phyloP scores from a whole-genome alignment of 2,329 filamentous ascomycete species.

The Penicillium sp. region DNA sequence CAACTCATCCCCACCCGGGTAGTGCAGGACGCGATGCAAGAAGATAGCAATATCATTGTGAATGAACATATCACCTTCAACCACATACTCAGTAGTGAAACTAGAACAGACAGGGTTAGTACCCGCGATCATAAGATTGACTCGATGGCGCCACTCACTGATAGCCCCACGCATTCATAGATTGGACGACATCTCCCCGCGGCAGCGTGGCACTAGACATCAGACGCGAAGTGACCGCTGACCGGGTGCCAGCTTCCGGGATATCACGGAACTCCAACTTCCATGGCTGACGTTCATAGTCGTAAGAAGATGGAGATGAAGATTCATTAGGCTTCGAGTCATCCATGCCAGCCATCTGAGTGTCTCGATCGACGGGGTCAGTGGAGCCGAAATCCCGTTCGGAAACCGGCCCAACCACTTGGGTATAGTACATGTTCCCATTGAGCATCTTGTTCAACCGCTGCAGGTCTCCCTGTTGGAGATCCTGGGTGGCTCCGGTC shows the following conservation, averaged over 20 bases:
- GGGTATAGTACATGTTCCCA: constrained; percentile 54
- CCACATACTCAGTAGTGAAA: constrained; percentile 56
- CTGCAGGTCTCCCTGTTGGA: constrained; percentile 45
- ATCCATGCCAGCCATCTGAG: constrained; percentile 30
- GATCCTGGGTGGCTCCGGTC: constrained; percentile 46
- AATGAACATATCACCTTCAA: constrained; percentile 58
- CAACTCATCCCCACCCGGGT: constrained; percentile 37
- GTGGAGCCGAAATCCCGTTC: constrained; percentile 37
- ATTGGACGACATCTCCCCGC: constrained; percentile 49
- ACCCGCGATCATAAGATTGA: constrained; percentile 9
- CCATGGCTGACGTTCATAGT: constrained; percentile 42
- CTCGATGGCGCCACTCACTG: constrained; percentile 41
- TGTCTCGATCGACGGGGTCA: constrained; percentile 31
- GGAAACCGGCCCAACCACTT: constrained; percentile 48
- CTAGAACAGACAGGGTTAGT: constrained; percentile 35
- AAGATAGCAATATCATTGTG: constrained; percentile 57
- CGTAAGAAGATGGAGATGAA: constrained; percentile 23
- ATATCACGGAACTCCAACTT: constrained; percentile 50
- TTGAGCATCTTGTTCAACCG: constrained; percentile 48
- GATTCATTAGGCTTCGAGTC: constrained; percentile 8
- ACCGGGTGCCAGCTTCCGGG: constrained; percentile 52
- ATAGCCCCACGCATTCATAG: constrained; percentile 55
- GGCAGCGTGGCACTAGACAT: constrained; percentile 50
- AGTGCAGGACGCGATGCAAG: constrained; percentile 54
- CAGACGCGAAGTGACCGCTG: constrained; percentile 54